A percentile compares a stretch with the other conserved stretches of the same genome.
Conservation (phyloP, 345 rosid species). For the Theobroma cacao region DNA sequence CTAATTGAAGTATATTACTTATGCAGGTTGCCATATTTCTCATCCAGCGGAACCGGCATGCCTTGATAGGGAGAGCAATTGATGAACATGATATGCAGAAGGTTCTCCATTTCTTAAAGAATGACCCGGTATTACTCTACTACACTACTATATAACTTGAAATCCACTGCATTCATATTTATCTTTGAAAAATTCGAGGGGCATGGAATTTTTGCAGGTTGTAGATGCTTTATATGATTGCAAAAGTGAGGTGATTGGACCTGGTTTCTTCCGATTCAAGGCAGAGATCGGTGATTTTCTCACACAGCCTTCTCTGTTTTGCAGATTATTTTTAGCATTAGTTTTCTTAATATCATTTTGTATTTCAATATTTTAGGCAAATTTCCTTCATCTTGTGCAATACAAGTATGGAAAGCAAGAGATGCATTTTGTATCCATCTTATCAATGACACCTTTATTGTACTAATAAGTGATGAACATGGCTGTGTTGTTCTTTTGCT, state of each 20-base stretch:
- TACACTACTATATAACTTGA: conserved; percentile 4
- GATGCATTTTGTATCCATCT: background rate
- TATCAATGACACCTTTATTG: background rate
- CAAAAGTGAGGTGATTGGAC: conserved; percentile 99
- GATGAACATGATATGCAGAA: conserved; percentile 94
- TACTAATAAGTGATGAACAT: background rate
- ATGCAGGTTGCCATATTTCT: conserved; percentile 93
- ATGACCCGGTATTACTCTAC: conserved; percentile 68
- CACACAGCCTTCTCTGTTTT: background rate
- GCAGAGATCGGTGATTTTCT: conserved; percentile 85
- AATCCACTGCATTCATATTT: background rate
- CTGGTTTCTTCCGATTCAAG: conserved; percentile 96
- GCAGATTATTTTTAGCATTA: background rate
- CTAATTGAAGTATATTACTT: background rate
- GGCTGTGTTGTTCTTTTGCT: background rate
- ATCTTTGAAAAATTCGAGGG: background rate
- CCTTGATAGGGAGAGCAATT: conserved; percentile 97
- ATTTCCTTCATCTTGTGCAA: background rate
- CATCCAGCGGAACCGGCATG: conserved; percentile 96
- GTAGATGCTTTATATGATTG: conserved; percentile 96
- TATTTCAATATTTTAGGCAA: background rate
- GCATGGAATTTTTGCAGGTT: conserved; percentile 45
- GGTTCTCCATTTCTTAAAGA: conserved; percentile 74
- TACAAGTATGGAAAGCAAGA: background rate
- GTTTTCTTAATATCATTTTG: background rate